Percentiles rank a stretch among this genome's conserved stretches.
Evolutionary conservation across 75 land plant species (phyloP).

Genomic region (Pinus albicaulis): DNA sequence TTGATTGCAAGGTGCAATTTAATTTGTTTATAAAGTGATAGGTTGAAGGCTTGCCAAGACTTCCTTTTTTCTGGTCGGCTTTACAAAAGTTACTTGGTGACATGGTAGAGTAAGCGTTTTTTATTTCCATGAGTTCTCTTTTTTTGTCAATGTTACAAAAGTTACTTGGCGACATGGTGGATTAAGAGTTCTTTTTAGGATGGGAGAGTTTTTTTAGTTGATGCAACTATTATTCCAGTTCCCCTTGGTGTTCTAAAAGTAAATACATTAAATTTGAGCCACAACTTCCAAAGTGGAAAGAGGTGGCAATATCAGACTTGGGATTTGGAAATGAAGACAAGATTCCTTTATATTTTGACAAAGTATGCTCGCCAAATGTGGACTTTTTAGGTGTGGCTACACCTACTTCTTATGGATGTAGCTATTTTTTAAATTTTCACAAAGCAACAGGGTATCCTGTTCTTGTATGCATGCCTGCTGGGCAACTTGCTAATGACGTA

Average conservation of each 20-base stretch:
- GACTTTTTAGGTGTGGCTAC: constrained; percentile 76
- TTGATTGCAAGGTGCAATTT: too few relatives aligned
- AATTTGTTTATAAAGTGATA: too few relatives aligned
- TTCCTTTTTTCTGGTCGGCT: too few relatives aligned
- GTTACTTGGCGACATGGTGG: constrained; percentile 31
- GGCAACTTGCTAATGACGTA: too few relatives aligned
- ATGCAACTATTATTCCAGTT: constrained; percentile 70
- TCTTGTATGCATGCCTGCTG: too few relatives aligned
- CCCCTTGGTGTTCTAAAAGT: constrained; percentile 79
- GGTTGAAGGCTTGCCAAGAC: too few relatives aligned
- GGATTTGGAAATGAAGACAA: constrained; percentile 83
- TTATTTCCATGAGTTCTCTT: too few relatives aligned
- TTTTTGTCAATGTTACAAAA: constrained; percentile 43
- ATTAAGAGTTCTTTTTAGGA: constrained; percentile 48
- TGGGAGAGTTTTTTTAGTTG: constrained; percentile 59
- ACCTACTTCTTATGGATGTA: constrained; percentile 54
- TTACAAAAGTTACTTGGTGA: too few relatives aligned
- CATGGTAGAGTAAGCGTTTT: too few relatives aligned
- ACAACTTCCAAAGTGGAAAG: constrained; percentile 71
- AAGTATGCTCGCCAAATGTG: constrained; percentile 82
- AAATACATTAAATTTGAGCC: constrained; percentile 69
- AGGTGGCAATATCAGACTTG: constrained; percentile 54
- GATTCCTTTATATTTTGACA: constrained; percentile 67
- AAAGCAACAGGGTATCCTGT: too few relatives aligned
- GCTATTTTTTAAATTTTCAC: too few relatives aligned